Percentiles rank a stretch among this genome's conserved stretches.
These are phyloP conservation scores for Cercophora scortea DNA, from an alignment of 495 filamentous ascomycete species.

Conservation along the genomic window DNA sequence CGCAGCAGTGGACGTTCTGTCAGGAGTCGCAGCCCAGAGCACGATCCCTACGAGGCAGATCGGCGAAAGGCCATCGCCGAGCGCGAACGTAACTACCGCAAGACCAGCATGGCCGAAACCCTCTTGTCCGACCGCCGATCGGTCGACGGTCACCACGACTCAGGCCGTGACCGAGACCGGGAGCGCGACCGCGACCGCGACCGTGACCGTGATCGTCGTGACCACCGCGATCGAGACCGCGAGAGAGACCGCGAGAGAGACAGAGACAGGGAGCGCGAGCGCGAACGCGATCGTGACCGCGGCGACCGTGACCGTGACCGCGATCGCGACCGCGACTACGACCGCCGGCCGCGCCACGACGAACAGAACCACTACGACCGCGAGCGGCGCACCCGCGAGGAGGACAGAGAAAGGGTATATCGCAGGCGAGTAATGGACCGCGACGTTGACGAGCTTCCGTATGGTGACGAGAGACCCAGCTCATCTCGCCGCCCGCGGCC, in stretches of 20 bases:
- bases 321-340: constrained; percentile 27
- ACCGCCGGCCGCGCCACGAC: constrained; percentile 37
- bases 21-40: constrained; percentile 62
- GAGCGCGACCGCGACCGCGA: constrained; percentile 30
- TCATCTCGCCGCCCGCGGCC: constrained; percentile 60
- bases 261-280: constrained; percentile 25
- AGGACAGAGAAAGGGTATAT: constrained; percentile 78
- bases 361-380: constrained; percentile 51
- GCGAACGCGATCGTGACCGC: constrained; percentile 32
- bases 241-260: constrained; percentile 31
- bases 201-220: constrained; percentile 33
- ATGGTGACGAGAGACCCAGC: constrained; percentile 67
- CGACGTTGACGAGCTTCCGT: constrained; percentile 73
- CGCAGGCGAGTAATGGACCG: constrained; percentile 74
- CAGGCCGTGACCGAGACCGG: constrained; percentile 39
- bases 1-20: constrained; percentile 43
- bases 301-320: constrained; percentile 34
- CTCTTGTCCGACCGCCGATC: constrained; percentile 46
- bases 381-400: constrained; percentile 73
- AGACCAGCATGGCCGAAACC: constrained; percentile 59
- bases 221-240: constrained; percentile 41
- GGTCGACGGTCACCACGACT: constrained; percentile 30
- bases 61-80: constrained; percentile 79
- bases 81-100: constrained; percentile 80
- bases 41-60: constrained; percentile 82